Conservation (phyloP, 495 filamentous ascomycete species). For the Talaromyces stipitatus region DNA sequence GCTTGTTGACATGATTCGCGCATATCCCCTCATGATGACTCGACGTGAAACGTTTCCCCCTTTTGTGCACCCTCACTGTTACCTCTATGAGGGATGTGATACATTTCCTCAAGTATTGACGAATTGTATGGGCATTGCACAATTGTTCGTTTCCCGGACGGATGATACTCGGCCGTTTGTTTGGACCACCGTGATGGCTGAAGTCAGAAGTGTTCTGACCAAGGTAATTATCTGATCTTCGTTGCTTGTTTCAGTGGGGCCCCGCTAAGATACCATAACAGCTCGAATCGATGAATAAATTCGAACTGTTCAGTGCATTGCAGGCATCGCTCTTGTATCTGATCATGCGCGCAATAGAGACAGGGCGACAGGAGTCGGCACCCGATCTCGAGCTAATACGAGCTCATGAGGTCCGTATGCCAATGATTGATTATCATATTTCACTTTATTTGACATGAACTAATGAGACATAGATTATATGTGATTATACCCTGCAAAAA, state of each 20-base stretch:
- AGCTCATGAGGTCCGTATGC: neutral
- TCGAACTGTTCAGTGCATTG: constrained; percentile 2
- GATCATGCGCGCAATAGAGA: constrained; percentile 6
- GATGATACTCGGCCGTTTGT: constrained; percentile 1
- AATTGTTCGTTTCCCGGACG: neutral
- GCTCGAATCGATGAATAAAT: neutral
- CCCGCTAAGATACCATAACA: neutral
- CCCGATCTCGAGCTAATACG: neutral
- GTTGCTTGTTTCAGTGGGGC: neutral
- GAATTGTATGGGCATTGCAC: constrained; percentile 6
- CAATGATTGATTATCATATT: neutral
- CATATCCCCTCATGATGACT: constrained; percentile 6
- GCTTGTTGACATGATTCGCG: constrained; percentile 2
- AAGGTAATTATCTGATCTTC: neutral
- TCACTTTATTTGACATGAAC: neutral
- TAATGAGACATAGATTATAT: neutral
- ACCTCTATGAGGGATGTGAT: neutral
- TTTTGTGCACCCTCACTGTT: constrained; percentile 1
- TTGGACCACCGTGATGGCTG: constrained; percentile 1
- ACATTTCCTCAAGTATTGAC: neutral
- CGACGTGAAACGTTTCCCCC: constrained; percentile 6
- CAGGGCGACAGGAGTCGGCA: neutral
- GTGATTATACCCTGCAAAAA: neutral
- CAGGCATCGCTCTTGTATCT: constrained; percentile 4
- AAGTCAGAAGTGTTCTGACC: neutral